phyloP scores from a whole-genome alignment of 2,329 filamentous ascomycete genomes.

The Paracorniculantispora psalliotae region DNA sequence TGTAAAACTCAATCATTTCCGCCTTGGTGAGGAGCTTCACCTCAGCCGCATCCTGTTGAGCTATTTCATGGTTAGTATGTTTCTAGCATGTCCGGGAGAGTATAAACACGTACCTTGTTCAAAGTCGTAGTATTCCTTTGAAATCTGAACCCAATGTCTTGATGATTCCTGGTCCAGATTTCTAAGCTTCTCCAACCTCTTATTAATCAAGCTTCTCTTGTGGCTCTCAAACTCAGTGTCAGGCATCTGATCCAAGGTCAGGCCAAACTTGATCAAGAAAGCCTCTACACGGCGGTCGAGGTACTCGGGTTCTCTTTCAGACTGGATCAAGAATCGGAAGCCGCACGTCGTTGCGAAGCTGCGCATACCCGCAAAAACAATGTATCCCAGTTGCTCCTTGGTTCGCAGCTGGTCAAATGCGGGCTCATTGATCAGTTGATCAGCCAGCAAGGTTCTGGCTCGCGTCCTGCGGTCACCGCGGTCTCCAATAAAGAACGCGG shows the following conservation, averaged over 20 bases:
- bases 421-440: slow-evolving; percentile 88
- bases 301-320: slow-evolving; percentile 78
- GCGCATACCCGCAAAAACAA: slow-evolving; percentile 79
- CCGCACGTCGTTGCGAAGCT: slow-evolving; percentile 73
- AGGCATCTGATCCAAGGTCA: slow-evolving; percentile 67
- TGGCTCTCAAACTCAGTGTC: slow-evolving; percentile 83
- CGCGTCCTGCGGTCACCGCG: slow-evolving; percentile 64
- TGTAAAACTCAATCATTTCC: slow-evolving; percentile 77
- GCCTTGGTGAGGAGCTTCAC: slow-evolving; percentile 71
- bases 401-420: slow-evolving; percentile 92
- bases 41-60: slow-evolving; percentile 68
- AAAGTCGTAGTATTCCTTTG: slow-evolving; percentile 85
- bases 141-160: slow-evolving; percentile 80
- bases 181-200: slow-evolving; percentile 84
- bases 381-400: slow-evolving; percentile 95
- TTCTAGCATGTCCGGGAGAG: background rate
- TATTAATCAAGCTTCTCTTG: slow-evolving; percentile 83
- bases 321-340: slow-evolving; percentile 89
- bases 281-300: slow-evolving; percentile 82
- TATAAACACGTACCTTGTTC: slow-evolving; percentile 59
- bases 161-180: slow-evolving; percentile 81
- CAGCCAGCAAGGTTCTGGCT: slow-evolving; percentile 74
- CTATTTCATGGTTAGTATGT: slow-evolving; percentile 35
- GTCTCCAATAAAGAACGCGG: slow-evolving; percentile 66
- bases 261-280: slow-evolving; percentile 67